phyloP scores from a whole-genome alignment of 2,329 filamentous ascomycete species.

The Xylaria digitata region DNA sequence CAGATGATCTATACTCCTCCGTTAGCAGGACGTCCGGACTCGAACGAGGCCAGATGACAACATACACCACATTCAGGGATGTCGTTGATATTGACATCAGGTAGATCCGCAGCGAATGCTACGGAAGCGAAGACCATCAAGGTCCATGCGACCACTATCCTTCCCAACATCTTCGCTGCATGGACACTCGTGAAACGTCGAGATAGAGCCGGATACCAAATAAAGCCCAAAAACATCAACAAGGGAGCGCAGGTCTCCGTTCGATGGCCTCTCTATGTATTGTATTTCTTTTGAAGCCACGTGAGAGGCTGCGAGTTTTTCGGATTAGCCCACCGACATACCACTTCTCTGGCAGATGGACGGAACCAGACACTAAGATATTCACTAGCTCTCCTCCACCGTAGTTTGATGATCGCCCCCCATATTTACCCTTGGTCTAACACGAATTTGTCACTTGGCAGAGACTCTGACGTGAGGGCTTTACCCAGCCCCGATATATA shows the following conservation, averaged over 20 bases:
- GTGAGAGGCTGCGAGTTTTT: conserved; percentile 1
- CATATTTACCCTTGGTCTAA: conserved; percentile 10
- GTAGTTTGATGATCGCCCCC: conserved; percentile 21
- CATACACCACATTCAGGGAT: conserved; percentile 35
- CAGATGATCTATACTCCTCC: conserved; percentile 18
- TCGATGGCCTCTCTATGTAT: neutral
- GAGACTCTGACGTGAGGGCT: conserved; percentile 4
- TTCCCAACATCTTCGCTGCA: conserved; percentile 29
- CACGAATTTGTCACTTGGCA: conserved; percentile 9
- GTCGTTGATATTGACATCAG: conserved; percentile 6
- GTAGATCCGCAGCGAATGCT: conserved; percentile 20
- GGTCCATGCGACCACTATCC: conserved; percentile 19
- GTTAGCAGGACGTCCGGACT: neutral
- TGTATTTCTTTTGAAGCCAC: neutral
- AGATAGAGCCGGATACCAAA: neutral
- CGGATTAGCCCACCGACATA: conserved; percentile 4
- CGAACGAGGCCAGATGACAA: neutral
- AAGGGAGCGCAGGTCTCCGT: neutral
- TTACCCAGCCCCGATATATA: neutral
- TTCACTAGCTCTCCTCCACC: conserved; percentile 1
- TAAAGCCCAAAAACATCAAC: neutral
- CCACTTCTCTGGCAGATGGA: neutral
- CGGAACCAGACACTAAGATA: neutral
- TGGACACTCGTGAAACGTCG: neutral
- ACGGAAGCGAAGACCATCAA: conserved; percentile 21